Percentiles rank a stretch among this genome's conserved stretches.
These are phyloP conservation scores for Phalaenopsis hybrid DNA, from an alignment of 116 monocot species.

Conservation along the genomic window DNA sequence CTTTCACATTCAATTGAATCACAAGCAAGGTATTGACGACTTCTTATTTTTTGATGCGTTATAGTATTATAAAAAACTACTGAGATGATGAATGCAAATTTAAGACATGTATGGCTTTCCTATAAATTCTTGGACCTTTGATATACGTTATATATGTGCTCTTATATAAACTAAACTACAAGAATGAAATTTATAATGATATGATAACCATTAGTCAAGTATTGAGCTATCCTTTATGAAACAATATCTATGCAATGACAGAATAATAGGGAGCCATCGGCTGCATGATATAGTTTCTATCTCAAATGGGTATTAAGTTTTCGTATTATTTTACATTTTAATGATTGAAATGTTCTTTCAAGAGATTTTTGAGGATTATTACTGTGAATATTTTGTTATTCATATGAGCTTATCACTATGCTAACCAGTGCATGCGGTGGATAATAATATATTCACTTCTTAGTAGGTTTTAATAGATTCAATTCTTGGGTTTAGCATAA, in stretches of 20 bases:
- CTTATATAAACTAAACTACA: background rate
- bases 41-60: background rate
- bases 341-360: background rate
- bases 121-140: background rate
- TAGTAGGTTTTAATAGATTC: background rate
- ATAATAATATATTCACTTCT: background rate
- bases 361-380: background rate
- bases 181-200: slow-evolving; percentile 1
- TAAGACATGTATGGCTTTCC: background rate
- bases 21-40: slow-evolving; percentile 28
- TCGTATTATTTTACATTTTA: background rate
- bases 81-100: background rate
- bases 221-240: background rate
- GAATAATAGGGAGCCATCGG: background rate
- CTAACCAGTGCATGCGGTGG: background rate
- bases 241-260: background rate
- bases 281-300: background rate
- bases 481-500: background rate
- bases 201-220: background rate
- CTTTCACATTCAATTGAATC: slow-evolving; percentile 41
- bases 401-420: background rate
- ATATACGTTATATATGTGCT: background rate
- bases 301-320: background rate
- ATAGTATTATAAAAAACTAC: background rate
- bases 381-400: background rate